Conservation (phyloP, 371 early-diverging fungal genomes). For the Mucor piriformis region DNA sequence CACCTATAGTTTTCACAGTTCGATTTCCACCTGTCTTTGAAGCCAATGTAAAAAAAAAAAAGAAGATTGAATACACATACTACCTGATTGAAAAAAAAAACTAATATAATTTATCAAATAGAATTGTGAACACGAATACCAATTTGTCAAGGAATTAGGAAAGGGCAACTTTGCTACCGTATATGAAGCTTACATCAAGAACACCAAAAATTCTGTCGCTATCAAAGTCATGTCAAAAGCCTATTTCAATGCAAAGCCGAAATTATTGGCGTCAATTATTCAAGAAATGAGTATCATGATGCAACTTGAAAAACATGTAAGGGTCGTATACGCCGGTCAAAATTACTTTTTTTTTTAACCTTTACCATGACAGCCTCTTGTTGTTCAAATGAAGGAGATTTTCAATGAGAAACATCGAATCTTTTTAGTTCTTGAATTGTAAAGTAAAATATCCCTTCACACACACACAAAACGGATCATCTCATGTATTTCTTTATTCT, state of each 20-base stretch:
- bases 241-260: slow-evolving; percentile 46
- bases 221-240: slow-evolving; percentile 70
- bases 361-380: slow-evolving; percentile 14
- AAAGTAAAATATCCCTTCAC: slow-evolving; percentile 3
- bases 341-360: not conserved
- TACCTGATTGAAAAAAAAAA: too few species aligned
- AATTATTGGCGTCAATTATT: slow-evolving; percentile 61
- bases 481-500: too few species aligned
- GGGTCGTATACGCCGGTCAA: too few species aligned
- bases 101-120: slow-evolving; percentile 9
- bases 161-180: slow-evolving; percentile 75
- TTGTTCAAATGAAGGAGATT: slow-evolving; percentile 11
- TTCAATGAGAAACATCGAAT: slow-evolving; percentile 17
- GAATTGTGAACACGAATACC: slow-evolving; percentile 63
- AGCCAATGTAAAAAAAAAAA: slow-evolving; percentile 25
- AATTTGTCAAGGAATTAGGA: slow-evolving; percentile 49
- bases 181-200: slow-evolving; percentile 46
- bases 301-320: slow-evolving; percentile 68
- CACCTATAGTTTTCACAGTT: slow-evolving; percentile 27
- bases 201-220: slow-evolving; percentile 53
- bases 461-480: not conserved
- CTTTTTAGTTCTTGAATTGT: slow-evolving; percentile 25
- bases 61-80: too few species aligned
- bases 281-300: slow-evolving; percentile 76
- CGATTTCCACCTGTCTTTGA: slow-evolving; percentile 27